A percentile compares a stretch with the other conserved stretches of the same genome.
Conservation (phyloP, 129 eudicot genomes). For the Flaveria ramosissima region DNA sequence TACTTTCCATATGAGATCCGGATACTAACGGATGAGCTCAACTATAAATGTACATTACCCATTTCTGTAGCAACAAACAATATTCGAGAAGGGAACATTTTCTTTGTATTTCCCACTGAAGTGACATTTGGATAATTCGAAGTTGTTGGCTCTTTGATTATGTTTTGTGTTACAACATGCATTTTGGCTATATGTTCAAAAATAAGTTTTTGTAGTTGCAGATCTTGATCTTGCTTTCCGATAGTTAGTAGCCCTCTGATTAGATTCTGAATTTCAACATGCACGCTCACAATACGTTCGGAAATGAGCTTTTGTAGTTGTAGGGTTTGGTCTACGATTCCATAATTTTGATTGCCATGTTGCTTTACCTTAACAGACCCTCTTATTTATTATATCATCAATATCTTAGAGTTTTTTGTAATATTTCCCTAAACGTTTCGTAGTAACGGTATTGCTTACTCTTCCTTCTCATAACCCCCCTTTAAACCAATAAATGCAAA, state of each 20-base stretch:
- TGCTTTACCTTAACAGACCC: conserved; percentile 8
- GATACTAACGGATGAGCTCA: conserved; percentile 45
- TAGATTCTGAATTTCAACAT: conserved; percentile 20
- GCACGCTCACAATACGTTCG: conserved; percentile 3
- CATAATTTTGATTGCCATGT: background rate
- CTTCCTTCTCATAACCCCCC: conserved; percentile 3
- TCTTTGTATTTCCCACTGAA: background rate
- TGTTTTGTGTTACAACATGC: conserved; percentile 31
- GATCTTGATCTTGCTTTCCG: conserved; percentile 15
- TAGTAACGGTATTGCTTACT: background rate
- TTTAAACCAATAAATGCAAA: background rate
- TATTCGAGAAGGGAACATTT: conserved; percentile 29
- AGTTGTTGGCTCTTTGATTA: conserved; percentile 24
- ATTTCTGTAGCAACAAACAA: conserved; percentile 43
- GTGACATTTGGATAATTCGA: background rate
- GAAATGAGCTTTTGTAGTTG: conserved; percentile 29
- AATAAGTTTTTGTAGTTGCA: conserved; percentile 23
- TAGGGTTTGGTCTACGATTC: conserved; percentile 8
- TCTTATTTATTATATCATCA: conserved; percentile 17
- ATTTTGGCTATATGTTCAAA: conserved; percentile 27
- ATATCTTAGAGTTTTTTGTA: conserved; percentile 9
- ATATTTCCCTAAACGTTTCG: conserved; percentile 5
- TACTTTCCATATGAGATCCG: conserved; percentile 56
- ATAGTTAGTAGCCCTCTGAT: background rate
- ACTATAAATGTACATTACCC: conserved; percentile 43